Percentiles rank a stretch among this genome's conserved stretches.
phyloP scores from a whole-genome alignment of 2,329 filamentous ascomycete species.

The Sclerotinia nivalis region DNA sequence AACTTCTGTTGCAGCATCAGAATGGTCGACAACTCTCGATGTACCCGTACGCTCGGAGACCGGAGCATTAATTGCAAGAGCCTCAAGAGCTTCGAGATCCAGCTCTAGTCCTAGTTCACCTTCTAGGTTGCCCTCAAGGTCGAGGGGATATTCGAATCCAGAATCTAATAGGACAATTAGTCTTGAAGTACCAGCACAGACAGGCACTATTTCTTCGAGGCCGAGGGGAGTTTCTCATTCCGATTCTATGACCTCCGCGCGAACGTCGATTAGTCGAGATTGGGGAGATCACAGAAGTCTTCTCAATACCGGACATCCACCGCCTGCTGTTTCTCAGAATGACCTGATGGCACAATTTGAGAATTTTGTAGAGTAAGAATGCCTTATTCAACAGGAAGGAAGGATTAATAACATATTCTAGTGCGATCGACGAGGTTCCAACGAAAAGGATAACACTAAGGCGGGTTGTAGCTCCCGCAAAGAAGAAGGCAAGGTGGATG shows the following conservation, averaged over 20 bases:
- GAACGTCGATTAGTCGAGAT: constrained; percentile 7
- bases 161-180: neutral
- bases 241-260: neutral
- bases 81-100: neutral
- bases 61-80: neutral
- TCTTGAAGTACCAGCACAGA: neutral
- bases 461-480: neutral
- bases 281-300: constrained; percentile 14
- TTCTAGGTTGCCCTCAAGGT: neutral
- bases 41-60: neutral
- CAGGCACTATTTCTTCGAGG: neutral
- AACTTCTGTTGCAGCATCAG: constrained; percentile 11
- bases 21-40: constrained; percentile 15
- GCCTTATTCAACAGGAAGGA: neutral
- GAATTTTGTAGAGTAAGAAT: constrained; percentile 21
- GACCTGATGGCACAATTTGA: constrained; percentile 19
- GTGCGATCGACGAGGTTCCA: constrained; percentile 17
- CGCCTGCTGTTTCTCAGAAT: neutral
- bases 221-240: constrained; percentile 16
- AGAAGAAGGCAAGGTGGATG: neutral
- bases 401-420: neutral
- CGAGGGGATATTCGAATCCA: constrained; percentile 8
- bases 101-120: constrained; percentile 3
- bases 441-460: constrained; percentile 6
- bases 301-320: neutral